Evolutionary conservation across 345 rosid genomes (phyloP).

Genomic region (Gossypium bickii): DNA sequence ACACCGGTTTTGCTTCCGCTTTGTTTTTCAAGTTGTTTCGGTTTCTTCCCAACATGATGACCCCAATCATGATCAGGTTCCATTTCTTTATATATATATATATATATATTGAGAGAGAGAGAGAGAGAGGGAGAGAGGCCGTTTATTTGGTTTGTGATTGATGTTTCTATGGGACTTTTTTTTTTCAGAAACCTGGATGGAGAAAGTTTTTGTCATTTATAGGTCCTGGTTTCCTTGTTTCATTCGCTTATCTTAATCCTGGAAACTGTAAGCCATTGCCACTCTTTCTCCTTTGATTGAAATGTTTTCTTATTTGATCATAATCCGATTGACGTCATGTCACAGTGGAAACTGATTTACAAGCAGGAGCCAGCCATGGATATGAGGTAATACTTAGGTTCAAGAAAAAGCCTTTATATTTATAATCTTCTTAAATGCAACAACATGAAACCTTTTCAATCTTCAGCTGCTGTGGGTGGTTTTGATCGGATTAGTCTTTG

Average conservation of each 20-base stretch:
- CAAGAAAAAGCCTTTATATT: no score
- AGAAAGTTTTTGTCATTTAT: slow-evolving; percentile 42
- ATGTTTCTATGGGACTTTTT: background rate
- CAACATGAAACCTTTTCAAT: background rate
- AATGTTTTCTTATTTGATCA: background rate
- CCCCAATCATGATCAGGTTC: background rate
- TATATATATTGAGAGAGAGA: no score
- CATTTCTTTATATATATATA: background rate
- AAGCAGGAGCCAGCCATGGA: slow-evolving; percentile 57
- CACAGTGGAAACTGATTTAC: slow-evolving; percentile 70
- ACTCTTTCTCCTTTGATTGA: background rate
- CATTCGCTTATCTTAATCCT: slow-evolving; percentile 64
- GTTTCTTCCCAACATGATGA: background rate
- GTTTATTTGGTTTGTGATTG: background rate
- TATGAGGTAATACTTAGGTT: slow-evolving; percentile 39
- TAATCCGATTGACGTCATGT: background rate
- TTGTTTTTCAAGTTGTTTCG: no score
- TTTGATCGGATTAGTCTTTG: slow-evolving; percentile 52
- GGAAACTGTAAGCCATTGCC: slow-evolving; percentile 38
- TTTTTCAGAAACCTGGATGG: slow-evolving; percentile 48
- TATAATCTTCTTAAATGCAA: no score
- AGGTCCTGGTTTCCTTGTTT: slow-evolving; percentile 67
- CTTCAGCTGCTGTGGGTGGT: slow-evolving; percentile 62
- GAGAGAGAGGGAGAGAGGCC: no score
- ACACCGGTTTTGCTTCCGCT: no score